Percentiles rank a stretch among this genome's conserved stretches.
Evolutionary conservation across 108 stramenopile genomes (phyloP).

Genomic region (Nitzschia sp.): DNA sequence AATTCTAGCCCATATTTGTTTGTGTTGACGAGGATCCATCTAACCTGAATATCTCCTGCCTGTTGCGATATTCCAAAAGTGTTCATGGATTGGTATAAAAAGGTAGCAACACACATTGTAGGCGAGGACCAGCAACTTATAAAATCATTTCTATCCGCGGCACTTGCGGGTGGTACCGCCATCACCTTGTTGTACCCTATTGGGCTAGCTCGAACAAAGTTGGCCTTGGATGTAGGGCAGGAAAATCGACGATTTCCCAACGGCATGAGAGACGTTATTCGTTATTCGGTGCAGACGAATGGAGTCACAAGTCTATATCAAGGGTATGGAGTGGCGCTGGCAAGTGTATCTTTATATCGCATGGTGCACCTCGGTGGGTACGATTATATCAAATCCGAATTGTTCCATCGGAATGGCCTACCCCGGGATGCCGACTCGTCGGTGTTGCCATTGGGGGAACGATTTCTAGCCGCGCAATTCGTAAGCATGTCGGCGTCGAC

Average conservation of each 20-base stretch:
- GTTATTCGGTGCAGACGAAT: constrained; percentile 56
- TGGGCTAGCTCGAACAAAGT: constrained; percentile 88
- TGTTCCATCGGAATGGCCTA: constrained; percentile 2
- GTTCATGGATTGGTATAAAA: constrained; percentile 69
- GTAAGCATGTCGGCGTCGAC: constrained; percentile 85
- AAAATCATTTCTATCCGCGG: constrained; percentile 82
- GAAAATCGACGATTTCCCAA: constrained; percentile 49
- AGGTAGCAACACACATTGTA: constrained; percentile 37
- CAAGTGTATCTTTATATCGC: constrained; percentile 89
- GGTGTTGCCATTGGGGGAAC: constrained; percentile 49
- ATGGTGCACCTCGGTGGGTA: constrained; percentile 93
- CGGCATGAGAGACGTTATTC: constrained; percentile 70
- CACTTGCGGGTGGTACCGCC: constrained; percentile 87
- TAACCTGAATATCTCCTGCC: too few species aligned
- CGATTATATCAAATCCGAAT: constrained; percentile 81
- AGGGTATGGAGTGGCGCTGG: constrained; percentile 88
- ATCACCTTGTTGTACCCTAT: constrained; percentile 94
- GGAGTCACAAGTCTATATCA: constrained; percentile 91
- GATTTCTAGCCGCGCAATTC: constrained; percentile 83
- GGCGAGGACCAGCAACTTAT: constrained; percentile 29
- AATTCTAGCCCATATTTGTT: too few species aligned
- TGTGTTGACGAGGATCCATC: too few species aligned
- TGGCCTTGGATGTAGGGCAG: constrained; percentile 91
- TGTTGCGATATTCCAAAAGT: constrained; percentile 14
- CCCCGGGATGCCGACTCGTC: neutral